Evolutionary conservation across 1,284 basidiomycete species (phyloP), one percentile per base, ranked within the genome.

Genomic region (Rhizopogon parksii): DNA sequence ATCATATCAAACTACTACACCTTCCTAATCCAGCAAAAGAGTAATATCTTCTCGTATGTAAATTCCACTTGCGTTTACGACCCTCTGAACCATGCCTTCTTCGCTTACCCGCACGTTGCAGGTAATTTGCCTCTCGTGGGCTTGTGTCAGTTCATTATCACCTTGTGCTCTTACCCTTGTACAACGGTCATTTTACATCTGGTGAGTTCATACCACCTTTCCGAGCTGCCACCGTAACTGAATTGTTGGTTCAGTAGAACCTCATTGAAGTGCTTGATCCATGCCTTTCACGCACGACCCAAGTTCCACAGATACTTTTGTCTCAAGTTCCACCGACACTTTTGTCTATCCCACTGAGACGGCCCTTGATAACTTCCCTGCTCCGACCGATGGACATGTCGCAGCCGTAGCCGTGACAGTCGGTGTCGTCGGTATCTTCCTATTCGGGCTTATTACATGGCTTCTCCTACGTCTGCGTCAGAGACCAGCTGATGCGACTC

Each of bases 351-450:
- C 55, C n/a, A 30, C 40, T 3, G 27, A 51, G 14, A 19, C 52
- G 0, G 8, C 50, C 4, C 53, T 53, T 14, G 35, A 24, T 24
- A 24, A 42, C 27, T 60, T 65, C 47, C 24, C 54, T 1, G 9
- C 45, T 1, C 64, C 63, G 1, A 55, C 47, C 7, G n/a, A 47
- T 11, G 19, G 55, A 0, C 46, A 60, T 50, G 49, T 62, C 46
- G 64, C 56, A 6, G 62, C 59, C 19, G 56, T 64, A 46, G 63
- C 57, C 0, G 49, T 56, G 38, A 64, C 64, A 6, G 64, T 64
- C 35, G 12, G 54, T 8, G 7, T 65, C 37, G 64, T 66, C 21
- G 62, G 63, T 35, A 17, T 65, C 8, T 12, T 63, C 53, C 55
- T 64, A 53, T 53, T 57, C 5, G 2, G 51, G 36, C 56, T 64